phyloP scores from a whole-genome alignment of 495 filamentous ascomycete genomes.

The Glonium stellatum region DNA sequence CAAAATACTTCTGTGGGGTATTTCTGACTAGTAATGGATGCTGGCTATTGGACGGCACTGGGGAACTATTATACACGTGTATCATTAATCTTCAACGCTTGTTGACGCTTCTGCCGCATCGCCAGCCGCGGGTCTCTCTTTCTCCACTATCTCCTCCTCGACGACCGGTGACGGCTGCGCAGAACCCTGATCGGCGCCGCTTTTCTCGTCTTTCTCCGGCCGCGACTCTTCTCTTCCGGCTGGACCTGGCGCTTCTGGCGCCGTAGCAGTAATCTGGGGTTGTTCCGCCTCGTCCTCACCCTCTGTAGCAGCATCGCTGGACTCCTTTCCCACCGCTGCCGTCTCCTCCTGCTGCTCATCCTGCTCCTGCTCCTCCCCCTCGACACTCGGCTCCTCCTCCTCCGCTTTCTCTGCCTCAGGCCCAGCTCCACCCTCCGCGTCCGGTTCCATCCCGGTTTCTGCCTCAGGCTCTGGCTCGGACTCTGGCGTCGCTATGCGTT shows the following conservation, averaged over 20 bases:
- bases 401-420: neutral
- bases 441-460: neutral
- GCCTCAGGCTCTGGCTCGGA: neutral
- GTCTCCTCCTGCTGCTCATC: neutral
- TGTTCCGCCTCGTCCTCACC: neutral
- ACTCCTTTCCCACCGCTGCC: neutral
- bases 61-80: neutral
- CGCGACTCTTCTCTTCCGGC: neutral
- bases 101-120: neutral
- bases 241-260: conserved; percentile 7
- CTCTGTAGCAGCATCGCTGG: neutral
- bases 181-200: neutral
- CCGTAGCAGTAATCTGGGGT: neutral
- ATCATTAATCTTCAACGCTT: too few species aligned
- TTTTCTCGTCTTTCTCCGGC: neutral
- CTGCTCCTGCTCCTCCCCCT: neutral
- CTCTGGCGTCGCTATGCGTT: neutral
- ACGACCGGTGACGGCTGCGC: neutral
- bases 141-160: conserved; percentile 1
- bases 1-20: too few species aligned
- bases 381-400: too few species aligned
- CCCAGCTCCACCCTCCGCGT: too few species aligned
- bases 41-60: too few species aligned
- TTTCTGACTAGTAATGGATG: too few species aligned
- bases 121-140: neutral